Evolutionary conservation across 176 grass and related monocot species (phyloP).

Genomic region (Musa itinerans): DNA sequence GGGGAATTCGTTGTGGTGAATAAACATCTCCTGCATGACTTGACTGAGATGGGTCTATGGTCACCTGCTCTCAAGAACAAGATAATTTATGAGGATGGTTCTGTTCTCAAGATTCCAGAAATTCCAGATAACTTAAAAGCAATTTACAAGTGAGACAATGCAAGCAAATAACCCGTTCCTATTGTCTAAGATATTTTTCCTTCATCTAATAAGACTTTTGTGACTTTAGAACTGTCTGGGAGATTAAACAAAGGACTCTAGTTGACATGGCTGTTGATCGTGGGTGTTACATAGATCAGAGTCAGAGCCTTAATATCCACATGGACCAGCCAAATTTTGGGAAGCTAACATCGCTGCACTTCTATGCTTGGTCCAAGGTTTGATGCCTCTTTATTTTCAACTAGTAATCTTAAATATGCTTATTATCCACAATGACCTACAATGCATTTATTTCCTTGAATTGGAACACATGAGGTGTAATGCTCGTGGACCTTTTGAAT

Average conservation of each 20-base stretch:
- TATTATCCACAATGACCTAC: neutral
- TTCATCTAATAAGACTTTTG: conserved; percentile 11
- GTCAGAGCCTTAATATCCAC: conserved; percentile 96
- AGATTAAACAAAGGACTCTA: conserved; percentile 98
- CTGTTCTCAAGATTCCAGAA: conserved; percentile 72
- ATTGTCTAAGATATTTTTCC: conserved; percentile 9
- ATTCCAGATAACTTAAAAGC: conserved; percentile 83
- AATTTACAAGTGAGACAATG: conserved; percentile 72
- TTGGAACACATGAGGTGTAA: neutral
- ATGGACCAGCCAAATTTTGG: conserved; percentile 97
- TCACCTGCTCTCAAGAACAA: conserved; percentile 71
- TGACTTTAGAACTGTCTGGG: conserved; percentile 81
- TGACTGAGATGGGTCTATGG: conserved; percentile 95
- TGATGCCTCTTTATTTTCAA: neutral
- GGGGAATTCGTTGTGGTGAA: conserved; percentile 99
- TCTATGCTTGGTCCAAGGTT: conserved; percentile 99
- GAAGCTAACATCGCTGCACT: conserved; percentile 89
- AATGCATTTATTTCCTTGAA: neutral
- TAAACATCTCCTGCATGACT: conserved; percentile 96
- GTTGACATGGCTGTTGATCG: conserved; percentile 98
- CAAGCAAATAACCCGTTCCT: neutral
- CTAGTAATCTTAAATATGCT: neutral
- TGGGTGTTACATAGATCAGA: conserved; percentile 96
- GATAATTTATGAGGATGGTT: conserved; percentile 92
- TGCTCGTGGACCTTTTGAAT: neutral